Evolutionary conservation across 768 basidiomycete species (phyloP).

Genomic region (Russula sp.): DNA sequence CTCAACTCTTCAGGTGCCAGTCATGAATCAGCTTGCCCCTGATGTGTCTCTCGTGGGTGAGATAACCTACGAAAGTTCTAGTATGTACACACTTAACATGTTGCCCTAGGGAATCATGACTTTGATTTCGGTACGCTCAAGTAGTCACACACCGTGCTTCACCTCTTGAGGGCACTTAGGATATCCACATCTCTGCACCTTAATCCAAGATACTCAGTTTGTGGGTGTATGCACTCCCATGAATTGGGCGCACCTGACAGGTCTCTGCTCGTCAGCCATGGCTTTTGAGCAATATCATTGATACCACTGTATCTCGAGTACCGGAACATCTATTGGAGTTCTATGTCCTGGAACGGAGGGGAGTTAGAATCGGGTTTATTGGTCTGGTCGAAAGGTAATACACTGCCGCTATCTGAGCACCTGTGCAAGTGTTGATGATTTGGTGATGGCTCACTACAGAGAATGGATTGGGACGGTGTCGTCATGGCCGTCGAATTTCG

Average conservation of each 20-base stretch:
- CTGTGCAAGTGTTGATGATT: not conserved
- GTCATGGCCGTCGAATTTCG: constrained; percentile 78
- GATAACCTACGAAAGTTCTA: constrained; percentile 22
- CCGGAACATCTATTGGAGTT: constrained; percentile 59
- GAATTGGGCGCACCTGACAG: not conserved
- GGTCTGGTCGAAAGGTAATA: constrained; percentile 80
- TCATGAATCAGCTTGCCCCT: constrained; percentile 73
- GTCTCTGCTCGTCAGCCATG: constrained; percentile 51
- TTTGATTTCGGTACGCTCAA: constrained; percentile 68
- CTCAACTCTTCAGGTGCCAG: constrained; percentile 54
- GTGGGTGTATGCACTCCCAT: constrained; percentile 35
- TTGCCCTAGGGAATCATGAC: constrained; percentile 72
- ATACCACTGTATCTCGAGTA: constrained; percentile 51
- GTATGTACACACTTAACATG: not conserved
- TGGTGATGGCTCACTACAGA: constrained; percentile 32
- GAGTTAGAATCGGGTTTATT: constrained; percentile 69
- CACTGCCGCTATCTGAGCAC: not conserved
- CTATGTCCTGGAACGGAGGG: constrained; percentile 59
- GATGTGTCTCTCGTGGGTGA: constrained; percentile 75
- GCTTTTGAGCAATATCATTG: constrained; percentile 83
- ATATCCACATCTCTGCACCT: constrained; percentile 55
- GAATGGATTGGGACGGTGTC: constrained; percentile 87
- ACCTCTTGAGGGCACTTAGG: constrained; percentile 30
- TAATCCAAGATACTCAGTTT: constrained; percentile 68
- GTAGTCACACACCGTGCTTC: not conserved